A percentile compares a stretch with the other conserved stretches of the same genome.
phyloP scores from a whole-genome alignment of 139 green algal genomes.

The Microglena sp. region DNA sequence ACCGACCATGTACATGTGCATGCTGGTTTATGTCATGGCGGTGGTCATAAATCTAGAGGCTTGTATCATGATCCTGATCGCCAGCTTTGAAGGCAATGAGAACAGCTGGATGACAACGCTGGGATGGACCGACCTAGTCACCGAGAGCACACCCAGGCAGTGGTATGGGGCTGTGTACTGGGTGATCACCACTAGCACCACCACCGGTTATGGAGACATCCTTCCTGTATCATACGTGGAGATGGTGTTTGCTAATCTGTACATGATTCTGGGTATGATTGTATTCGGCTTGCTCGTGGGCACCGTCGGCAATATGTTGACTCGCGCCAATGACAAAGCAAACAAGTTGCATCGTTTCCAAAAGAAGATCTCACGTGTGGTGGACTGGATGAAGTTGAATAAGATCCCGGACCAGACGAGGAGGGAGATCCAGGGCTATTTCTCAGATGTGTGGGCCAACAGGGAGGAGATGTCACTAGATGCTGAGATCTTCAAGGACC shows the following conservation, averaged over 20 bases:
- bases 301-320: neutral
- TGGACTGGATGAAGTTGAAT: conserved; percentile 7
- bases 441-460: conserved; percentile 16
- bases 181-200: conserved; percentile 35
- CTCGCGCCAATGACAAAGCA: neutral
- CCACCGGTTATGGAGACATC: conserved; percentile 34
- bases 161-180: conserved; percentile 24
- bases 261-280: conserved; percentile 32
- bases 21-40: neutral
- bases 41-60: conserved; percentile 19
- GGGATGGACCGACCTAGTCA: conserved; percentile 13
- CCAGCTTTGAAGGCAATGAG: conserved; percentile 7
- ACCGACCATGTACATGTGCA: too few species aligned
- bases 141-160: neutral
- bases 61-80: conserved; percentile 22
- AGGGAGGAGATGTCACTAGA: conserved; percentile 10
- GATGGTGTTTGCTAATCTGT: conserved; percentile 30
- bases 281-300: conserved; percentile 36
- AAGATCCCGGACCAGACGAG: conserved; percentile 3
- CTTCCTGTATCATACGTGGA: conserved; percentile 21
- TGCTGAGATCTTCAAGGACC: conserved; percentile 13
- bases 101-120: conserved; percentile 12
- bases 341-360: conserved; percentile 6
- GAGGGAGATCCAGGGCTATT: conserved; percentile 12
- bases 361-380: conserved; percentile 11